Percentiles rank a stretch among this genome's conserved stretches.
Conservation (phyloP, 352 stramenopile genomes). For the Globisporangium alternatum region DNA sequence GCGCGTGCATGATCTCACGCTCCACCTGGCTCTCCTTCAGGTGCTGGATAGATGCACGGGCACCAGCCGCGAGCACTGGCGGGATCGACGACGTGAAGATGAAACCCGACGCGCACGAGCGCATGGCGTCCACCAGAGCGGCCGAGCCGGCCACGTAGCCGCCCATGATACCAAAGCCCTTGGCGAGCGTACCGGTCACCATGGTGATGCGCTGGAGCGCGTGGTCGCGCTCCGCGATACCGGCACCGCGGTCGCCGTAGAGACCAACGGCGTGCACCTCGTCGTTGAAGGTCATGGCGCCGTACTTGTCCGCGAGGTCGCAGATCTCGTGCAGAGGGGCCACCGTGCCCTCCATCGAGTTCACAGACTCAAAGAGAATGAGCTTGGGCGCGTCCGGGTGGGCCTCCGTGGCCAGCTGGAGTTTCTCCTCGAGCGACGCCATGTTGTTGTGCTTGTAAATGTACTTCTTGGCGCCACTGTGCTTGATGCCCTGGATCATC, state of each 20-base stretch:
- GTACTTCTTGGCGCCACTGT: constrained; percentile 75
- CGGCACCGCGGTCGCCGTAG: constrained; percentile 84
- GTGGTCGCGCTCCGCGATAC: constrained; percentile 85
- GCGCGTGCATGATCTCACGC: constrained; percentile 78
- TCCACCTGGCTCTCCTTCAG: constrained; percentile 85
- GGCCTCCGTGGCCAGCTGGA: constrained; percentile 41
- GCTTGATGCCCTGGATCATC: constrained; percentile 85
- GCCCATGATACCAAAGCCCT: constrained; percentile 90
- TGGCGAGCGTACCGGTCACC: constrained; percentile 88
- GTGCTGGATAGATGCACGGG: constrained; percentile 74
- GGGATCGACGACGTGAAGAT: constrained; percentile 92
- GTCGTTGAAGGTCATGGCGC: constrained; percentile 91
- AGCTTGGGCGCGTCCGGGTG: constrained; percentile 78
- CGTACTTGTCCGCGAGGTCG: constrained; percentile 88
- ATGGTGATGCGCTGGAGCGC: constrained; percentile 86
- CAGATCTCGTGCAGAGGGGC: constrained; percentile 84
- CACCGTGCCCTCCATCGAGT: constrained; percentile 88
- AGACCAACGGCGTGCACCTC: constrained; percentile 89
- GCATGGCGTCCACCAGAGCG: constrained; percentile 84
- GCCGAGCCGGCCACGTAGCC: constrained; percentile 89
- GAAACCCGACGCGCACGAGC: constrained; percentile 82
- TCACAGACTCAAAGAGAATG: constrained; percentile 86
- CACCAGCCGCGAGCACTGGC: constrained; percentile 80
- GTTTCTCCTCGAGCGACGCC: constrained; percentile 73
- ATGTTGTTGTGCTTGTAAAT: constrained; percentile 89